A percentile compares a stretch with the other conserved stretches of the same genome.
phyloP scores from a whole-genome alignment of 129 eudicot species.

The Mikania micrantha region DNA sequence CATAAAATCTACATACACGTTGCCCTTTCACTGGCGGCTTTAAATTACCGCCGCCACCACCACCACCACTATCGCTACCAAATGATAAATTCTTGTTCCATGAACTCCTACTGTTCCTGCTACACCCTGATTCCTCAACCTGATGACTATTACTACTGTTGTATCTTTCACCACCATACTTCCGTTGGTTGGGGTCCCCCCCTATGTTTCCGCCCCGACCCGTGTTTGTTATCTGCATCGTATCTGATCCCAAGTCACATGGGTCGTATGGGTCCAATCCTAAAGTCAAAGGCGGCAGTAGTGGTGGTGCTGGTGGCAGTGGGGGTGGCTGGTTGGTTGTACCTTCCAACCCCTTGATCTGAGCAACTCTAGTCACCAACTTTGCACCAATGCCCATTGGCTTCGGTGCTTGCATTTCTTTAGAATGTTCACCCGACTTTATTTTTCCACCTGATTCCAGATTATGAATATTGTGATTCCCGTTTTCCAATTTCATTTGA shows the following conservation, averaged over 20 bases:
- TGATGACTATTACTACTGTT: slow-evolving; percentile 31
- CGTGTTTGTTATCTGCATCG: slow-evolving; percentile 28
- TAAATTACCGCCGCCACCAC: slow-evolving; percentile 37
- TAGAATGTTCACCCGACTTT: slow-evolving; percentile 1
- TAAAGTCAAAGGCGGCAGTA: slow-evolving; percentile 21
- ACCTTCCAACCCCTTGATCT: slow-evolving; percentile 20
- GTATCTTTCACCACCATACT: slow-evolving; percentile 27
- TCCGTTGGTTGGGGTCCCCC: slow-evolving; percentile 31
- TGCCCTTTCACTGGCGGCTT: slow-evolving; percentile 50
- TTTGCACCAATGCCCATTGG: slow-evolving; percentile 16
- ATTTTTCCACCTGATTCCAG: neutral
- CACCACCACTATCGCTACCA: slow-evolving; percentile 26
- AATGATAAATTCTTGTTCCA: slow-evolving; percentile 40
- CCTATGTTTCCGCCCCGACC: slow-evolving; percentile 28
- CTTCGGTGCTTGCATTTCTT: slow-evolving; percentile 16
- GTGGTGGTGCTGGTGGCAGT: slow-evolving; percentile 16
- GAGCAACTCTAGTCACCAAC: slow-evolving; percentile 24
- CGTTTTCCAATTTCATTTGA: slow-evolving; percentile 7
- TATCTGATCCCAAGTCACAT: slow-evolving; percentile 20
- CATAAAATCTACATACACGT: slow-evolving; percentile 69
- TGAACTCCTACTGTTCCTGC: slow-evolving; percentile 47
- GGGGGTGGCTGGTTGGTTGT: slow-evolving; percentile 8
- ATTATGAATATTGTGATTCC: neutral
- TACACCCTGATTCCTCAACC: slow-evolving; percentile 43
- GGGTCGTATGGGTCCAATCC: slow-evolving; percentile 35